Base-by-base conservation (phyloP, 306 rosid genomes). In the Boehmeria nivea region DNA sequence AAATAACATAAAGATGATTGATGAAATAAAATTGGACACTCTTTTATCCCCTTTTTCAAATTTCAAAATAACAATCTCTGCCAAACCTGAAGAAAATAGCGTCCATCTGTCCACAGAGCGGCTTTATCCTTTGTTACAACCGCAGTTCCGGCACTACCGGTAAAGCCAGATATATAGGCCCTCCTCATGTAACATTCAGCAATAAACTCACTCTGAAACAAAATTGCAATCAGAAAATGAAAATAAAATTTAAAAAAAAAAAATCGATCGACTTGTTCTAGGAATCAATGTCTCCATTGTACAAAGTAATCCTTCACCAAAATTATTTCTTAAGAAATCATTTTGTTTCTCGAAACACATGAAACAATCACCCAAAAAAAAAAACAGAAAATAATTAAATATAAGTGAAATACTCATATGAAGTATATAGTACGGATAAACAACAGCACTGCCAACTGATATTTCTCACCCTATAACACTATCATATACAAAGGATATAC, bases 51-150 rank as follows among this genome's bases (percentile, higher is more conserved):
- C 53, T n/a, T n/a, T n/a, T n/a, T n/a, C n/a, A n/a, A 31, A 6
- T 31, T 10, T 31, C 36, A 2, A 31, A 4, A 31, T 4, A 31
- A 31, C 36, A 31, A 31, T 4, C 9, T 31, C 36, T 31, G 19
- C 11, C 38, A 58, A 42, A 88, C 98, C 96, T 91, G 98, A 25
- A 87, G 98, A 78, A 91, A 91, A 57, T 91, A 91, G 61, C 98
- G 90, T 21, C 98, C 98, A 60, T 91, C 98, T 0, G 98, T 91
- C 98, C 98, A 91, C 25, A 91, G 85, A 56, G 95, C 98, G 57
- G 96, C 95, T 70, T 78, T 80, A 73, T 91, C 94, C 68, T 78
- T 84, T 0, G 96, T 84, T 55, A 91, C 89, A 55, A 91, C 89
- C 25, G 89, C 96, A 42, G 98, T 91, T 42, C 96, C 98, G 60